Base-by-base conservation (phyloP, 163 green algal genomes). In the Scenedesmus sp. region DNA sequence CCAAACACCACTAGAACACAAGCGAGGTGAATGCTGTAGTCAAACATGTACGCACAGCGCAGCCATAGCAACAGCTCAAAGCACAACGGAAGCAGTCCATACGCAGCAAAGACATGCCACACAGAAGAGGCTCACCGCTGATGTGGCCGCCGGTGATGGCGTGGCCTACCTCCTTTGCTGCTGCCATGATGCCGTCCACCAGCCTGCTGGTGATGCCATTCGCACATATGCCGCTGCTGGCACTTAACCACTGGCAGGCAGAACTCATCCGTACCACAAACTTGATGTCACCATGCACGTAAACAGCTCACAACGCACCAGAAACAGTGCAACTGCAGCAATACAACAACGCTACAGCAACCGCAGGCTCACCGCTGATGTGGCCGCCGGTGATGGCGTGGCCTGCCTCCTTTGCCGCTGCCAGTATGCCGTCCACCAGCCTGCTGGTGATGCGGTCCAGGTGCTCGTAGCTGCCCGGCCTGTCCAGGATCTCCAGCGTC, bases 401-500 rank as follows among this genome's bases (percentile, higher is more conserved):
- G 70, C 98, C 98, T 8, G 96, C 95, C 90, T 98, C 98, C 74
- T 94, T 95, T 88, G 93, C 98, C 12, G 97, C 97, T 8, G 97
- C 94, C 81, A 99, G 87, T 82, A 99, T 97, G 89, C 98, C 98
- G 56, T 98, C 94, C 66, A 99, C 96, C n/a, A 99, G 94, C 60
- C 90, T 95, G 67, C 93, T 94, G 64, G 97, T 99, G 18, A 98
- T 81, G 55, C 92, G 95, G 92, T 99, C 96, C 70, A 99, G 95
- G 94, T 99, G 94, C 96, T 99, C 98, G 91, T 99, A 99, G 2
- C 96, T 93, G 88, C 98, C 98, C 7, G 96, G 96, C 73, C 97
- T 94, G 82, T 90, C 96, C 57, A 99, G 95, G 89, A 99, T 99
- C 95, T 99, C 97, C 83, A 99, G 96, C 0, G 98, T 99, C 95